Percentiles rank a stretch among this genome's conserved stretches.
Evolutionary conservation across 345 rosid genomes (phyloP).

Genomic region (Durio zibethinus): DNA sequence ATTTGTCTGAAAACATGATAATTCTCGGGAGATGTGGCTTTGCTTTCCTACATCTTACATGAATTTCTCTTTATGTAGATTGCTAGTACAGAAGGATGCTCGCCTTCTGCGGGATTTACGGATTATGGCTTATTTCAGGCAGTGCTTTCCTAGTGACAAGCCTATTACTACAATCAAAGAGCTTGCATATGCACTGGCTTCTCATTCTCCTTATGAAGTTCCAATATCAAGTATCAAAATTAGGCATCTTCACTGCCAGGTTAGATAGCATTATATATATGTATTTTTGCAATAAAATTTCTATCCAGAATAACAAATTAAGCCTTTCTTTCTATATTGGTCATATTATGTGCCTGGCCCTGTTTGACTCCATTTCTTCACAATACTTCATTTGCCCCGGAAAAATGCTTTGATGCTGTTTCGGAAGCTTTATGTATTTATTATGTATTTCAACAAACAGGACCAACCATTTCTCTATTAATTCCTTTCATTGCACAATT

Average conservation of each 20-base stretch:
- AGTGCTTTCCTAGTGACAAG: constrained; percentile 61
- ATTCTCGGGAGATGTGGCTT: not conserved
- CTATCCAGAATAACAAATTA: not conserved
- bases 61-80: constrained; percentile 34
- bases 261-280: constrained; percentile 26
- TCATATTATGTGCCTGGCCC: not conserved
- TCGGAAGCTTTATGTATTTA: not conserved
- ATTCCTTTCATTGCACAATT: not conserved
- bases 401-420: constrained; percentile 4
- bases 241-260: constrained; percentile 84
- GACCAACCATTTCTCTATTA: not conserved
- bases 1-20: not conserved
- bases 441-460: not conserved
- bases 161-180: constrained; percentile 70
- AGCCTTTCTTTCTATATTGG: not conserved
- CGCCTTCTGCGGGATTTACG: constrained; percentile 70
- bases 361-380: not conserved
- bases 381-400: not conserved
- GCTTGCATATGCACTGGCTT: constrained; percentile 77
- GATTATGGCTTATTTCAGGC: constrained; percentile 80
- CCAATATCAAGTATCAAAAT: constrained; percentile 68
- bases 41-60: constrained; percentile 8
- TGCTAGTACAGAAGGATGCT: constrained; percentile 60
- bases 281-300: not conserved
- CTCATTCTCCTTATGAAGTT: constrained; percentile 85